Conservation (phyloP, 352 stramenopile species). For the Aphanomyces stellatus region DNA sequence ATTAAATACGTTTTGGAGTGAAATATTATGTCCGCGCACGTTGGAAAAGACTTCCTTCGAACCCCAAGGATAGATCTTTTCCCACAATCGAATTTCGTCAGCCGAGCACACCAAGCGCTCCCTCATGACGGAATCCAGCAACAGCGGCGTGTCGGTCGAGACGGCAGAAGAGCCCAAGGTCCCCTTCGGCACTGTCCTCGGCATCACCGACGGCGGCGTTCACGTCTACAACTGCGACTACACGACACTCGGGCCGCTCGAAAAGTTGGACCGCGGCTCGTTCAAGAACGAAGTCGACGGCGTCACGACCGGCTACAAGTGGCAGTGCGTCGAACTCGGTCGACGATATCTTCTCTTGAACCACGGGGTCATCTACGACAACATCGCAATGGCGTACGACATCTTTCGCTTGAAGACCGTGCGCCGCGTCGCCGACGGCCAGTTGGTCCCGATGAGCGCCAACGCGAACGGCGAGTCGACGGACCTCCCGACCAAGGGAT, state of each 20-base stretch:
- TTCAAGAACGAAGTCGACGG: slow-evolving; percentile 3
- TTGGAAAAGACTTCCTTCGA: too few relatives aligned
- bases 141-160: too few relatives aligned
- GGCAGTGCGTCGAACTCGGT: slow-evolving; percentile 14
- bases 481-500: neutral
- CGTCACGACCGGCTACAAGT: slow-evolving; percentile 13
- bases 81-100: too few relatives aligned
- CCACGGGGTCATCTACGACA: slow-evolving; percentile 9
- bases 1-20: too few relatives aligned
- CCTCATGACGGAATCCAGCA: too few relatives aligned
- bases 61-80: too few relatives aligned
- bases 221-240: slow-evolving; percentile 6
- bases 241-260: neutral
- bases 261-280: neutral
- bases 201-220: neutral
- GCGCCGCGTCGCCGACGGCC: neutral
- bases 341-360: slow-evolving; percentile 6
- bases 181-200: neutral
- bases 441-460: neutral
- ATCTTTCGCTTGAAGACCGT: slow-evolving; percentile 8
- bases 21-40: too few relatives aligned
- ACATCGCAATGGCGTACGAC: slow-evolving; percentile 4
- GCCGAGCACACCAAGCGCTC: too few relatives aligned
- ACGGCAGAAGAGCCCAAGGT: neutral
- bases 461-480: neutral